Conservation (phyloP, 352 stramenopile genomes). For the Globisporangium alternatum region DNA sequence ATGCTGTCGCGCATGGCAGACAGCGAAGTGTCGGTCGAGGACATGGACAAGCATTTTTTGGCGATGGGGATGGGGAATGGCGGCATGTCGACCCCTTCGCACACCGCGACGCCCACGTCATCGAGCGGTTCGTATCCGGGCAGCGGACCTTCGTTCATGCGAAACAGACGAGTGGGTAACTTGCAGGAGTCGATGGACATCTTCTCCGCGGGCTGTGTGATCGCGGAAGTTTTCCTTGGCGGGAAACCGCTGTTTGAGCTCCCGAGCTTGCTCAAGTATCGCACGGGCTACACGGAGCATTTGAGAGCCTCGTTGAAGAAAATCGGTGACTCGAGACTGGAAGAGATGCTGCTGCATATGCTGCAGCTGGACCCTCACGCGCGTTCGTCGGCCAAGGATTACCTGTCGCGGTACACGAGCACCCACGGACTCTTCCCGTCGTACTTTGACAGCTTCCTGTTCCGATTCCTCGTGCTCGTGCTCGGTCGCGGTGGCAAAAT, state of each 20-base stretch:
- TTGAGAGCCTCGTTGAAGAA: constrained; percentile 89
- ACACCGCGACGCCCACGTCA: constrained; percentile 26
- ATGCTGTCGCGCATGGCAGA: constrained; percentile 75
- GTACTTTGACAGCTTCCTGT: constrained; percentile 89
- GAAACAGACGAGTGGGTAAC: constrained; percentile 50
- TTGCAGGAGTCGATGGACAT: constrained; percentile 95
- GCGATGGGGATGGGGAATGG: constrained; percentile 45
- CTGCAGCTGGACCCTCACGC: constrained; percentile 89
- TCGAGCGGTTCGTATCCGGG: constrained; percentile 14
- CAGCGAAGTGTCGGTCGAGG: constrained; percentile 63
- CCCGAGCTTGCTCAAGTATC: constrained; percentile 86
- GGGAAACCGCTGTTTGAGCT: constrained; percentile 95
- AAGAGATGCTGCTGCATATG: constrained; percentile 93
- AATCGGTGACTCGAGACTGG: constrained; percentile 86
- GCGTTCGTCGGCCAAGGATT: constrained; percentile 84
- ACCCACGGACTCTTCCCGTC: constrained; percentile 61
- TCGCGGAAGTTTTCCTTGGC: constrained; percentile 95
- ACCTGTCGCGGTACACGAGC: constrained; percentile 86
- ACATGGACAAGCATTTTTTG: constrained; percentile 74
- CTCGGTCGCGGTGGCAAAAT: constrained; percentile 77
- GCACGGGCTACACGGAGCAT: constrained; percentile 67
- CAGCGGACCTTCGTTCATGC: constrained; percentile 22
- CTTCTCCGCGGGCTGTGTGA: constrained; percentile 97
- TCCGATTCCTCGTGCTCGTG: constrained; percentile 86
- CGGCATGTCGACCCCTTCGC: constrained; percentile 16